A percentile compares a stretch with the other conserved stretches of the same genome.
Conservation (phyloP, 495 filamentous ascomycete genomes). For the Oidiodendron maius region DNA sequence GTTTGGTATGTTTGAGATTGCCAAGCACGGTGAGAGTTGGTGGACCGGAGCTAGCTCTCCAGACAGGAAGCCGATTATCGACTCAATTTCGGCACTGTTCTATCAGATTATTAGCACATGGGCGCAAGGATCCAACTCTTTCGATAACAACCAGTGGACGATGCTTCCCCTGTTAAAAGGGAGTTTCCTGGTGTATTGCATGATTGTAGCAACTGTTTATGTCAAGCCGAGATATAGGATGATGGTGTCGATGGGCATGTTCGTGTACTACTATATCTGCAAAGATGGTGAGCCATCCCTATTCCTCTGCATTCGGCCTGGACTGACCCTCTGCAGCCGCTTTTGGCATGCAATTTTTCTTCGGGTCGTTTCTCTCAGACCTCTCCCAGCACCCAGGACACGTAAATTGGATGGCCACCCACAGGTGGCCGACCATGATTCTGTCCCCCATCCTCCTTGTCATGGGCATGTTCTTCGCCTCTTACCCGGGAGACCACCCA, state of each 20-base stretch:
- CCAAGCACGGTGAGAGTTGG: conserved; percentile 49
- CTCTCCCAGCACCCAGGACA: conserved; percentile 47
- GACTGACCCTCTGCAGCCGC: conserved; percentile 32
- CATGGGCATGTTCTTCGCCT: conserved; percentile 49
- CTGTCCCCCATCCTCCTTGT: conserved; percentile 38
- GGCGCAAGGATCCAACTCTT: conserved; percentile 52
- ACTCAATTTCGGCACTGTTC: conserved; percentile 32
- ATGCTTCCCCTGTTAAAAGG: conserved; percentile 55
- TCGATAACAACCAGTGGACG: conserved; percentile 64
- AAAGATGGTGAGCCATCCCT: conserved; percentile 33
- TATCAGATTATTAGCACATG: conserved; percentile 48
- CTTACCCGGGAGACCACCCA: conserved; percentile 53
- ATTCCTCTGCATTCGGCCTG: not conserved
- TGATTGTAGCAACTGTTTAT: conserved; percentile 49
- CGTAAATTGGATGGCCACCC: conserved; percentile 41
- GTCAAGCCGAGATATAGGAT: conserved; percentile 51
- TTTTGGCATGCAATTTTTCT: conserved; percentile 58
- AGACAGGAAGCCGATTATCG: conserved; percentile 27
- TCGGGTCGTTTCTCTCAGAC: conserved; percentile 59
- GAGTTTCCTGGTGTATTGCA: conserved; percentile 55
- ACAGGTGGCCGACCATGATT: conserved; percentile 38
- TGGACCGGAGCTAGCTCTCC: conserved; percentile 54
- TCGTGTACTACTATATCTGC: conserved; percentile 47
- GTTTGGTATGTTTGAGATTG: conserved; percentile 52
- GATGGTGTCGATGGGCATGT: conserved; percentile 42